phyloP scores from a whole-genome alignment of 805 yeast species.

The Phaffomyces opuntiae region DNA sequence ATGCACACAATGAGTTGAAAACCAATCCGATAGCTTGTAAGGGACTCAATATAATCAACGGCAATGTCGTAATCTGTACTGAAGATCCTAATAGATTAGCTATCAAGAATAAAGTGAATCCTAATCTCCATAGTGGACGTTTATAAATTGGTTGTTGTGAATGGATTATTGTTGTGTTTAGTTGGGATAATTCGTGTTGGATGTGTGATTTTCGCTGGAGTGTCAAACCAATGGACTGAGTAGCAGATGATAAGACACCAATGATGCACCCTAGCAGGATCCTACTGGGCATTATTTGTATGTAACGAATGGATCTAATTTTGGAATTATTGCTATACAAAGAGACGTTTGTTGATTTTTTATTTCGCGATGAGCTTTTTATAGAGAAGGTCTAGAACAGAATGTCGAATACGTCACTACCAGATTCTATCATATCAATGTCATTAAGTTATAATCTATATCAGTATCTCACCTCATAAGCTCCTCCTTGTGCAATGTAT shows the following conservation, averaged over 20 bases:
- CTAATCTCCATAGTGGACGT: slow-evolving; percentile 60
- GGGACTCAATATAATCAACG: slow-evolving; percentile 73
- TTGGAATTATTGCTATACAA: background rate
- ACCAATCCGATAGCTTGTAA: slow-evolving; percentile 84
- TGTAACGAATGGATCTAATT: background rate
- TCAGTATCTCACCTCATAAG: slow-evolving; percentile 70
- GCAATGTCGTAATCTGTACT: slow-evolving; percentile 78
- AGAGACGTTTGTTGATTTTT: background rate
- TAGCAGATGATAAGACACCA: slow-evolving; percentile 68
- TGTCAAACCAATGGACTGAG: slow-evolving; percentile 77
- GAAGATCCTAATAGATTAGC: slow-evolving; percentile 77
- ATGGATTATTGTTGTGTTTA: background rate
- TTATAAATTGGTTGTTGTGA: slow-evolving; percentile 7
- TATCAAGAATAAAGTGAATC: slow-evolving; percentile 60
- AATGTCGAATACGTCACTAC: background rate
- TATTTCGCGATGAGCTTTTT: background rate
- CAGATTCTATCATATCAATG: background rate
- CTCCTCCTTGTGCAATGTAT: slow-evolving; percentile 68
- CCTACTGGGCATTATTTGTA: slow-evolving; percentile 9
- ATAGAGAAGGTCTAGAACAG: too few species aligned
- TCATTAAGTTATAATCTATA: background rate
- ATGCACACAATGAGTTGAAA: slow-evolving; percentile 71
- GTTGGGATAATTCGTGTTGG: slow-evolving; percentile 25
- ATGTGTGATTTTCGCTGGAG: slow-evolving; percentile 75
- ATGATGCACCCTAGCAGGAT: slow-evolving; percentile 56